Evolutionary conservation across 768 basidiomycete species (phyloP).

Genomic region (Hebeloma cylindrosporum): DNA sequence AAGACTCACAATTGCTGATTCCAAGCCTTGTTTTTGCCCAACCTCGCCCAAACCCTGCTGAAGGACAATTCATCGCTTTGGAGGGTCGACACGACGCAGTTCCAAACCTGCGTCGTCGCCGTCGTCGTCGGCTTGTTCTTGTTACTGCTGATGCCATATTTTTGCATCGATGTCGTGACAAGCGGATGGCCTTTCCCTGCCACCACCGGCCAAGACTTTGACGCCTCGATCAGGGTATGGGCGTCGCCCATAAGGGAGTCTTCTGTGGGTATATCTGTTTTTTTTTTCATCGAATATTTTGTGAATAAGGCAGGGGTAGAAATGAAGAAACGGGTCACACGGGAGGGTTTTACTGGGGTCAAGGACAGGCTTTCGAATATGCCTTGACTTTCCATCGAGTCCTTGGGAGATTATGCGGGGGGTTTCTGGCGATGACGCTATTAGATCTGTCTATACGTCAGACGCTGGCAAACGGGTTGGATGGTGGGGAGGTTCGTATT

Average conservation of each 20-base stretch:
- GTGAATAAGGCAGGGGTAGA: too few species aligned
- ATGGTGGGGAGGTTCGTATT: too few species aligned
- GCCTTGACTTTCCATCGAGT: too few species aligned
- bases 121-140: conserved; percentile 32
- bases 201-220: conserved; percentile 52
- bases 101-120: conserved; percentile 44
- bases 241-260: conserved; percentile 46
- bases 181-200: conserved; percentile 44
- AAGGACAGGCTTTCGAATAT: conserved; percentile 7
- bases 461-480: too few species aligned
- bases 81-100: conserved; percentile 50
- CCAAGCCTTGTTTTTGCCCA: conserved; percentile 51
- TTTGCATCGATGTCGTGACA: conserved; percentile 40
- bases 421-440: too few species aligned
- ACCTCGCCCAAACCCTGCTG: conserved; percentile 56
- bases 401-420: too few species aligned
- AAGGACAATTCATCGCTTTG: conserved; percentile 51
- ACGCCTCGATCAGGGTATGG: conserved; percentile 43
- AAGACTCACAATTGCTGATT: conserved; percentile 53
- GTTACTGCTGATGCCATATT: conserved; percentile 20
- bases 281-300: too few species aligned
- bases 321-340: conserved; percentile 6
- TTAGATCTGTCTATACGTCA: too few species aligned
- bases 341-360: conserved; percentile 9
- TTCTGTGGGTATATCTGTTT: conserved; percentile 48